Evolutionary conservation across 805 yeast species (phyloP), one percentile per base, ranked within the genome.

Genomic region (Huiozyma sinensis): DNA sequence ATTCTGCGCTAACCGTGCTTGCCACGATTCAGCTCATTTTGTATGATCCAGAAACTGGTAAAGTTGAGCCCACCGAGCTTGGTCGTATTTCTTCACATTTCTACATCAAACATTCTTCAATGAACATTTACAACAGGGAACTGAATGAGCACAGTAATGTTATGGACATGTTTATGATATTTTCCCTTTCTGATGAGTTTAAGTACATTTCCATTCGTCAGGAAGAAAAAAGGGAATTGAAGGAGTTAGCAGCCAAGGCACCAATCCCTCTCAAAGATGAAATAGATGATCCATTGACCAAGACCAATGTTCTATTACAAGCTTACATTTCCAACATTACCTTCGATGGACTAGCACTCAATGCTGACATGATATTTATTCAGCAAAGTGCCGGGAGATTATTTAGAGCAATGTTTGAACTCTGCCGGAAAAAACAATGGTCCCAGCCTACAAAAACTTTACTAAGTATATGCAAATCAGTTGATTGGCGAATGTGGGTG

Each of bases 331-430:
- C 96, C 1, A 65, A 80, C 33, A 66, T 89, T 27, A 66, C 70
- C 7, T 67, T 92, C 12, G 92, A 83, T 0, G 97, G 97, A 0
- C 85, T 86, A 66, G 96, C 97, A 0, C 64, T 94, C 47, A 78
- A 83, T 73, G 79, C 95, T 0, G 99, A 92, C 66, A 87, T 89
- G 95, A 72, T 86, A 3, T 92, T 85, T 58, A 77, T 92, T 36
- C 83, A 92, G 0, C 97, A 92, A 61, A 86, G 94, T 36, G 97
- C 96, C 1, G 90, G 94, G 3, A 73, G 99, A 57, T 63, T 92
- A 34, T 68, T 89, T 44, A 67, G 97, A 45, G 97, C 97, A 0
- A 73, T 94, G 49, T 79, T 75, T 58, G 96, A 90, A 56, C 76
- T 92, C 32, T 75, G 84, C 7, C 52, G 84, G 39, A 69, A 72